Evolutionary conservation across 78 protist genomes (phyloP).

Genomic region (Dictyostelium firmibasis): DNA sequence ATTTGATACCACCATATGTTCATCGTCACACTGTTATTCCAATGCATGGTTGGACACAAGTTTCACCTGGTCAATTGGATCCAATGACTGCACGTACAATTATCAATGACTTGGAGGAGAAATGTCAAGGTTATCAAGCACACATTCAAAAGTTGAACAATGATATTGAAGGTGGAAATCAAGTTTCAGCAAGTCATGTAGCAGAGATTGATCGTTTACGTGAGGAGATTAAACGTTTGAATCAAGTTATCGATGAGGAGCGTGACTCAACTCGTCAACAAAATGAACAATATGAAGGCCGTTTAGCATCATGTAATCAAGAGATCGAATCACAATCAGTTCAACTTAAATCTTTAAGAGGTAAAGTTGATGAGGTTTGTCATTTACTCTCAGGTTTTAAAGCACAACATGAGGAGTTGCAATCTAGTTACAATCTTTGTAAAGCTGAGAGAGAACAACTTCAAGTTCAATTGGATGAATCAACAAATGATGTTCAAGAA

Average conservation of each 20-base stretch:
- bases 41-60: slow-evolving; percentile 77
- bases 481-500: neutral
- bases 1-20: slow-evolving; percentile 62
- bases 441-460: neutral
- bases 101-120: slow-evolving; percentile 59
- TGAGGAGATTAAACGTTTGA: slow-evolving; percentile 23
- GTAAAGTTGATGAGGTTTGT: slow-evolving; percentile 16
- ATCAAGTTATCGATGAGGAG: slow-evolving; percentile 26
- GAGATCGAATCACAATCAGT: slow-evolving; percentile 34
- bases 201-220: slow-evolving; percentile 59
- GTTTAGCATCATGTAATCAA: neutral
- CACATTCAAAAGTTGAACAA: slow-evolving; percentile 9
- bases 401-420: slow-evolving; percentile 29
- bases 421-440: neutral
- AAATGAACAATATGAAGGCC: slow-evolving; percentile 33
- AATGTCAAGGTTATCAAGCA: slow-evolving; percentile 45
- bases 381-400: neutral
- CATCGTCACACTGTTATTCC: slow-evolving; percentile 72
- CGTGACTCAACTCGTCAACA: slow-evolving; percentile 32
- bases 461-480: neutral
- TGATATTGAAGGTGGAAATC: slow-evolving; percentile 62
- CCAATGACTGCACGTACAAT: slow-evolving; percentile 71
- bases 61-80: slow-evolving; percentile 63
- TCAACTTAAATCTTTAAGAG: slow-evolving; percentile 30
- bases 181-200: slow-evolving; percentile 2